Evolutionary conservation across 306 rosid genomes (phyloP).

Genomic region (Ormosia emarginata): DNA sequence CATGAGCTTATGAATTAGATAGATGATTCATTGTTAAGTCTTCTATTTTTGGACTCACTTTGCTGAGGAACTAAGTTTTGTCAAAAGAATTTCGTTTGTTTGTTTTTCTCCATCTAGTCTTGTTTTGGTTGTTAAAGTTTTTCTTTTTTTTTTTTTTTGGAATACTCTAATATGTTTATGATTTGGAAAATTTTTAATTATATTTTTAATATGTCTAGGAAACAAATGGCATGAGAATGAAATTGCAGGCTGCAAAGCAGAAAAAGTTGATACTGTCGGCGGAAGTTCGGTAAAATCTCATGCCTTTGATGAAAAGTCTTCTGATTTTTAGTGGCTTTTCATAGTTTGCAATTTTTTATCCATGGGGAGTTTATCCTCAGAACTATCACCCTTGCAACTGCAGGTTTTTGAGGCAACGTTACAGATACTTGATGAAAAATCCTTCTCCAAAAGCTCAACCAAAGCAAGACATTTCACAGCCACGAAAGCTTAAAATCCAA

Average conservation of each 20-base stretch:
- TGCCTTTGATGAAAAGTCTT: background rate
- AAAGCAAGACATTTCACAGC: slow-evolving; percentile 32
- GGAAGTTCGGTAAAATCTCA: slow-evolving; percentile 61
- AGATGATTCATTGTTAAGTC: background rate
- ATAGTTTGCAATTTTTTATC: background rate
- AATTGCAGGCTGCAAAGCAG: slow-evolving; percentile 48
- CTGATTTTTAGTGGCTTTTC: background rate
- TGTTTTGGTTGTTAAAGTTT: background rate
- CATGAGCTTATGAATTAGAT: background rate
- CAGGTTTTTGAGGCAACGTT: slow-evolving; percentile 71
- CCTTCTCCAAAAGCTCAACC: slow-evolving; percentile 35
- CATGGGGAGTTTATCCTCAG: background rate
- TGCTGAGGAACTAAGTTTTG: background rate
- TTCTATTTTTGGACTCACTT: background rate
- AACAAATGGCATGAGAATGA: slow-evolving; percentile 50
- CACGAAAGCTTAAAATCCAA: slow-evolving; percentile 35
- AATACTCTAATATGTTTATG: background rate
- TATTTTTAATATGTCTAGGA: slow-evolving; percentile 44
- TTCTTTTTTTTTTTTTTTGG: background rate
- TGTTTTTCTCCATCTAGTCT: background rate
- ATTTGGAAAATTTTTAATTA: background rate
- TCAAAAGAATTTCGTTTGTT: background rate
- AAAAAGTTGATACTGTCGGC: slow-evolving; percentile 50
- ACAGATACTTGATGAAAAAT: slow-evolving; percentile 45
- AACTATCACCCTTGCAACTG: slow-evolving; percentile 10